Base-by-base conservation (phyloP, 306 rosid species). In the Dryas drummondii region DNA sequence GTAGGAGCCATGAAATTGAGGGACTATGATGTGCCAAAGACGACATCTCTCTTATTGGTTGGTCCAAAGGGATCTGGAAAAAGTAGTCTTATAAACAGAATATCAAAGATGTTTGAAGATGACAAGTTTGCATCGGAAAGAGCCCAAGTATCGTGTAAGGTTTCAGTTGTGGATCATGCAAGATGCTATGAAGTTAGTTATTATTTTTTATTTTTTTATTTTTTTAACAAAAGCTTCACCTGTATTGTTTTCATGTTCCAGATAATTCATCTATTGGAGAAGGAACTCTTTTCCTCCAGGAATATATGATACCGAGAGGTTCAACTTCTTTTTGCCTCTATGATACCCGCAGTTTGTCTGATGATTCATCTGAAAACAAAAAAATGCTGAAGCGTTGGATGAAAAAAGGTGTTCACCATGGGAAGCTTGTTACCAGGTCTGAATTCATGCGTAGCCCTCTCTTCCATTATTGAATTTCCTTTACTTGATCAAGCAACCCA, bases 1-100 rank as follows among this genome's bases (percentile, higher is more conserved):
- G 91, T 73, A 37, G 84, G 87, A 15, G 83, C 83, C 74, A 55
- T 81, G 81, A 81, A 86, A 59, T 40, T 73, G 78, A 76, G 78
- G 58, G 88, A 91, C 77, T 88, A 90, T 78, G 96, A 84, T 87
- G 81, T 90, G 19, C 97, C 98, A n/a, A 81, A 69, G 80, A 87
- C 90, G 61, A 88, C 89, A 9, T 74, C 91, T 46, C 89, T 94
- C 56, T 17, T 91, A 67, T 84, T 94, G 85, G 77, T 91, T 59
- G 98, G 98, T 84, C 98, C 90, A 19, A 90, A 78, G 53, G 88
- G 90, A 78, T 89, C 98, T 7, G 98, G 97, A 68, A 94, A 91
- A 82, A 91, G 96, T 87, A 84, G 97, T 79, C 94, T 94, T 79
- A 73, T 94, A 66, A 94, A 94, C 72, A 86, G 86, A 84, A 94